Evolutionary conservation across 2,329 filamentous ascomycete species (phyloP), one percentile per base, ranked within the genome.

Genomic region (Exophiala spinifera): DNA sequence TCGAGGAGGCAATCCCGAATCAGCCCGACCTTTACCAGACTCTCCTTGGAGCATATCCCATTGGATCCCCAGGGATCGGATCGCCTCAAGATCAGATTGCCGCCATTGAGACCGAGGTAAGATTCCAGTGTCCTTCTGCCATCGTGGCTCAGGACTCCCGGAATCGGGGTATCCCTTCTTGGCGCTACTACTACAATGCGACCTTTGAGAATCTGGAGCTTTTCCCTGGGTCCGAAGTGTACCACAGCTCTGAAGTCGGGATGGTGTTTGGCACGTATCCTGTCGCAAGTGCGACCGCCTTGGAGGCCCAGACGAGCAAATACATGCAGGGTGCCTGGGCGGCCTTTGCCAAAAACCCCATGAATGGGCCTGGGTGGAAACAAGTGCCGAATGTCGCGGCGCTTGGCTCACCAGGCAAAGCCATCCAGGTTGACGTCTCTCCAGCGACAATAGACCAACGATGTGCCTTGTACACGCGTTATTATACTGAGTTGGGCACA

Each of bases 221-320:
- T 13, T 59, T 61, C 47, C 48, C 54, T 7, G 61, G 59, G 7
- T 37, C 48, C 7, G 66, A 67, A 2, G 69, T 65, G 2, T 74
- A 67, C 42, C 71, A 74, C 48, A 55, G 51, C 13, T 60, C 62
- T 4, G 71, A 73, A 37, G 66, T 72, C 15, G 61, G 63, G 3
- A 51, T 63, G n/a, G 59, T 66, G 7, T 67, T 65, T 44, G 65
- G 66, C 15, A 67, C 66, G 1, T 69, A 68, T 49, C 45, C 56
- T 5, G 43, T 20, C 37, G 47, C 56, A 13, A 60, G 56, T 33
- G 59, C 56, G 1, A 67, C 65, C 1, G 46, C 34, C 3, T 53
- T 60, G 17, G 56, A 67, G 43, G 40, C 49, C 1, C 47, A 55
- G 8, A 19, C 67, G 21, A 64, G 62, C 20, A 51, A 59, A 4